phyloP scores from a whole-genome alignment of 2,329 filamentous ascomycete genomes.

The Sclerotiophoma versabilis region DNA sequence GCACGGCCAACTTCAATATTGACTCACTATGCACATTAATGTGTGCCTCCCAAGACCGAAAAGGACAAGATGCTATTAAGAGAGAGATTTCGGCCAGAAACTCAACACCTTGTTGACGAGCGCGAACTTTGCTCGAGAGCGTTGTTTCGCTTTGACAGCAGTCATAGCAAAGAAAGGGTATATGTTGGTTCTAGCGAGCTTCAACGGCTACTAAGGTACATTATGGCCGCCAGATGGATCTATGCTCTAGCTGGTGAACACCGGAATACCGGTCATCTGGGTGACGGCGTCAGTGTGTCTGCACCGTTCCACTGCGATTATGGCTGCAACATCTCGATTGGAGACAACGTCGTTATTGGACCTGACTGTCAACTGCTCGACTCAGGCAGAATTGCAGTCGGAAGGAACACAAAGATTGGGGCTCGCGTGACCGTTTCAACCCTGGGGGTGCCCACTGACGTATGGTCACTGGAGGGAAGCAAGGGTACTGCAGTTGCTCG shows the following conservation, averaged over 20 bases:
- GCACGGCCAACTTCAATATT: constrained; percentile 28
- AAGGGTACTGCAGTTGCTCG: constrained; percentile 75
- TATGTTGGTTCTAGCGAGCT: constrained; percentile 72
- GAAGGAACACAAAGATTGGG: constrained; percentile 73
- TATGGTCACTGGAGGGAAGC: constrained; percentile 74
- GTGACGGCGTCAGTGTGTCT: constrained; percentile 78
- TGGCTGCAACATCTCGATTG: constrained; percentile 91
- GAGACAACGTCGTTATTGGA: constrained; percentile 82
- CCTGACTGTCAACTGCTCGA: constrained; percentile 87
- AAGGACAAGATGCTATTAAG: constrained; percentile 90
- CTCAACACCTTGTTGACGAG: constrained; percentile 78
- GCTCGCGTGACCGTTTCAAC: constrained; percentile 88
- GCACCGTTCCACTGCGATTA: constrained; percentile 93
- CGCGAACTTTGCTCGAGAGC: constrained; percentile 83
- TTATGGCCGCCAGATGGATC: constrained; percentile 67
- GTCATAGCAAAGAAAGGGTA: constrained; percentile 75
- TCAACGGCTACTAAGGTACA: constrained; percentile 72
- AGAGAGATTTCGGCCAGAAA: constrained; percentile 77
- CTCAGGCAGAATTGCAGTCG: constrained; percentile 80
- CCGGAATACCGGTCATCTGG: constrained; percentile 63
- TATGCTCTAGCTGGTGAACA: constrained; percentile 23
- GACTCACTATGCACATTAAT: constrained; percentile 28
- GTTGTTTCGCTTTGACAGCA: constrained; percentile 87
- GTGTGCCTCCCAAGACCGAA: constrained; percentile 63
- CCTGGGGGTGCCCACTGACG: constrained; percentile 74